Base-by-base conservation (phyloP, 768 basidiomycete genomes). In the Tephrocybe sp. region DNA sequence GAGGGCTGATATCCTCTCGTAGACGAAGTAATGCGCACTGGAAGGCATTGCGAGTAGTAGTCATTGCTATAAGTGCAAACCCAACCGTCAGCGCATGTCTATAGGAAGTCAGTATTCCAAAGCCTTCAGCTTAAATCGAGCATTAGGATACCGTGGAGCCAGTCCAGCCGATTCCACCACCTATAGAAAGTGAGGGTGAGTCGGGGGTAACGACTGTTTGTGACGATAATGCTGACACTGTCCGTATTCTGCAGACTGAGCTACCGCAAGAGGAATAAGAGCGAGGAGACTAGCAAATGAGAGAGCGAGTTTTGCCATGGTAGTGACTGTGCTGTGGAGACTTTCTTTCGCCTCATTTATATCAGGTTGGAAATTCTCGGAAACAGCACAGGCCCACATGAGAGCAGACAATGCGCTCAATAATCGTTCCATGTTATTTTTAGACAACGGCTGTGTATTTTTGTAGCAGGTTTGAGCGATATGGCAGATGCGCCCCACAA, bases 31-130 rank as follows among this genome's bases (percentile, higher is more conserved):
- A 22, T 9, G 31, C 57, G 38, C 17, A 60, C 65, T n/a, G 60
- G 74, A 17, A 78, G 61, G 56, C 76, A 78, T 54, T 78, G 76
- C 9, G 69, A 74, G 56, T 75, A 78, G 50, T 66, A 77, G 5
- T 67, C 34, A 57, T 74, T 77, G 16, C 57, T 57, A 33, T 57
- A 62, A 8, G 61, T 65, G 57, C 76, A 77, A 9, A 62, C 63
- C 22, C 65, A 68, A 4, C 75, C 75, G 3, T 70, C 17, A 22
- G 70, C 63, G 48, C 76, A 78, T 7, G 74, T 61, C 74, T 68
- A 34, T 40, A 1, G 13, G 5, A 3, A 9, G 1, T 0, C 34
- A 34, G 2, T 19, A 39, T 31, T 23, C n/a, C 17, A 22, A 13
- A 20, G 11, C 8, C 20, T 23, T 14, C 11, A 35, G 19, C 16